Evolutionary conservation across 345 rosid species (phyloP).

Genomic region (Turritis glabra): DNA sequence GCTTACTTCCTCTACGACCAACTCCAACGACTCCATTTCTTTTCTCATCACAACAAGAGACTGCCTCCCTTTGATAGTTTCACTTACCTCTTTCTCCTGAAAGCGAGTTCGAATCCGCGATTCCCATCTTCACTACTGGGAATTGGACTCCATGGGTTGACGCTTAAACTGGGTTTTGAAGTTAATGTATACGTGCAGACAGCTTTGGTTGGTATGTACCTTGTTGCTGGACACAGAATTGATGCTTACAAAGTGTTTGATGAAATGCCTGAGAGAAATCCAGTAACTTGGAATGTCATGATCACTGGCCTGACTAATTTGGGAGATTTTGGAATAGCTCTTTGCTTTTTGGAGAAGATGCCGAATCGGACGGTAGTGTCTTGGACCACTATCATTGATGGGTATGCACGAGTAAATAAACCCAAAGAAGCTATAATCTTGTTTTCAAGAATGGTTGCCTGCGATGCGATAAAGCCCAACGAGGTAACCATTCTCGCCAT

Average conservation of each 20-base stretch:
- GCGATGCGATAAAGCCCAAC: slow-evolving; percentile 51
- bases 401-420: slow-evolving; percentile 55
- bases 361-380: slow-evolving; percentile 64
- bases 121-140: slow-evolving; percentile 40
- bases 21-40: slow-evolving; percentile 41
- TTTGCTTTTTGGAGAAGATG: slow-evolving; percentile 63
- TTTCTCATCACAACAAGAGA: slow-evolving; percentile 19
- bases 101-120: slow-evolving; percentile 45
- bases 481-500: slow-evolving; percentile 71
- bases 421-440: slow-evolving; percentile 56
- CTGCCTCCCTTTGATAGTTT: slow-evolving; percentile 59
- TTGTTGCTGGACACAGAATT: slow-evolving; percentile 27
- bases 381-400: slow-evolving; percentile 86
- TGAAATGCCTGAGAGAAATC: slow-evolving; percentile 65
- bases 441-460: slow-evolving; percentile 64
- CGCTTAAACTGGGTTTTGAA: slow-evolving; percentile 61
- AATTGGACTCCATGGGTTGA: slow-evolving; percentile 58
- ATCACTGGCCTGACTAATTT: slow-evolving; percentile 65
- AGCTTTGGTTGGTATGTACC: slow-evolving; percentile 55
- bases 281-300: slow-evolving; percentile 81
- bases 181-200: slow-evolving; percentile 71
- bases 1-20: slow-evolving; percentile 54
- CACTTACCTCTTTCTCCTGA: slow-evolving; percentile 59
- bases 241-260: slow-evolving; percentile 56
- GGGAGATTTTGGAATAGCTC: slow-evolving; percentile 62